phyloP scores from a whole-genome alignment of 345 rosid genomes.

The Mallotus nudiflorus region DNA sequence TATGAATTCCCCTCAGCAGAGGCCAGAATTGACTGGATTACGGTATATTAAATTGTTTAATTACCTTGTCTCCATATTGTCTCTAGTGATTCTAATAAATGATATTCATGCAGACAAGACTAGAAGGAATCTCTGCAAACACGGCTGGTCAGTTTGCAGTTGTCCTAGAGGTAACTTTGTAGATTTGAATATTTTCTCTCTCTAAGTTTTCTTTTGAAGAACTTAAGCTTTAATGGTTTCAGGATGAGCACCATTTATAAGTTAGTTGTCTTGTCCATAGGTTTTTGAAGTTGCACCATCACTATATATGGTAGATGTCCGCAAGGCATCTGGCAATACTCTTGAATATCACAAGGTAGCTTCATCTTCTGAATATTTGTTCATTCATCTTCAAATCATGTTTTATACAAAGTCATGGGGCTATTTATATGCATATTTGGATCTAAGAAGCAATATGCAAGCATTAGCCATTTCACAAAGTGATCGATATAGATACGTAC shows the following conservation, averaged over 20 bases:
- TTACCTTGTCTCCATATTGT: not conserved
- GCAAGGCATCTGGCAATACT: conserved; percentile 91
- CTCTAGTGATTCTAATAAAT: not conserved
- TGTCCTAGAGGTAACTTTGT: conserved; percentile 63
- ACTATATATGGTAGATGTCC: conserved; percentile 87
- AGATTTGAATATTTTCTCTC: not conserved
- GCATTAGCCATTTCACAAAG: not conserved
- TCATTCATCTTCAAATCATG: not conserved
- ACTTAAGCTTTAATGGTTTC: conserved; percentile 1
- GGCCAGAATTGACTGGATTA: conserved; percentile 3
- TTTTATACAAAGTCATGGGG: not conserved
- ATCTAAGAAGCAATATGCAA: not conserved
- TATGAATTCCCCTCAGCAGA: not conserved
- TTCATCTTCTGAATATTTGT: not conserved
- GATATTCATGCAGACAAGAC: conserved; percentile 53
- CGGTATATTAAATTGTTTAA: not conserved
- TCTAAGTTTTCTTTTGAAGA: not conserved
- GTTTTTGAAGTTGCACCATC: conserved; percentile 88
- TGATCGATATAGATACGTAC: not conserved
- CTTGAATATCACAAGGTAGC: conserved; percentile 87
- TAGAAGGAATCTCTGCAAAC: conserved; percentile 59
- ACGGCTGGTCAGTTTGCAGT: conserved; percentile 67
- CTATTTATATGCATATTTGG: not conserved
- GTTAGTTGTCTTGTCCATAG: conserved; percentile 30
- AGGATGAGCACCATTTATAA: not conserved